Percentiles rank a stretch among this genome's conserved stretches.
Conservation (phyloP, 2,329 filamentous ascomycete species). For the Botrytis porri region DNA sequence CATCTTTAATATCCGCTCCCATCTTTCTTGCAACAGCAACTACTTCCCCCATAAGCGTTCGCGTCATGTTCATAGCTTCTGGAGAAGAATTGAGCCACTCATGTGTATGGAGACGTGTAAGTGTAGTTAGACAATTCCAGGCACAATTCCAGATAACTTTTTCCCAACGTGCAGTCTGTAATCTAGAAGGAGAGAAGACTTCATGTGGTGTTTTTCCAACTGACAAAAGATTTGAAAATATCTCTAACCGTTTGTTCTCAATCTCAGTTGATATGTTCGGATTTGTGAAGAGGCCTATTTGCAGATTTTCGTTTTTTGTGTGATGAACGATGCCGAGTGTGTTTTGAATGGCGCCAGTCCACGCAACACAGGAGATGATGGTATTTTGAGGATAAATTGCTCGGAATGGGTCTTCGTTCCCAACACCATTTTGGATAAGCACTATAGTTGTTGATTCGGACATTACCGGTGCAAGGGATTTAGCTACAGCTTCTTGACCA, state of each 20-base stretch:
- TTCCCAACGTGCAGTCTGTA: constrained; percentile 56
- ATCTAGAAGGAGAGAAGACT: constrained; percentile 44
- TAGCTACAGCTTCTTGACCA: constrained; percentile 41
- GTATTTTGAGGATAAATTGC: constrained; percentile 48
- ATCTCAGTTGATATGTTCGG: constrained; percentile 26
- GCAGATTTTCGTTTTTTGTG: constrained; percentile 51
- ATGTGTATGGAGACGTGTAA: constrained; percentile 52
- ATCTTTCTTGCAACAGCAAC: constrained; percentile 54
- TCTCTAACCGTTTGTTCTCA: constrained; percentile 42
- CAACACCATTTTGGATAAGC: constrained; percentile 59
- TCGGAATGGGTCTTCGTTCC: constrained; percentile 54
- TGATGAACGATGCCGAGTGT: constrained; percentile 49
- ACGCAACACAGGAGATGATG: constrained; percentile 54
- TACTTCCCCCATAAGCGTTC: constrained; percentile 50
- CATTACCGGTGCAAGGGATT: constrained; percentile 39
- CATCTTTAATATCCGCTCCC: constrained; percentile 46
- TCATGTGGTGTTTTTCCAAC: constrained; percentile 46
- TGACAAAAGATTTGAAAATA: constrained; percentile 43
- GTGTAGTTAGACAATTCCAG: constrained; percentile 58
- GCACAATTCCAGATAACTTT: constrained; percentile 60
- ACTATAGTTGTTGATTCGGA: constrained; percentile 50
- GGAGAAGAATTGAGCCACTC: constrained; percentile 48
- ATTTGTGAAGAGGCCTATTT: constrained; percentile 52
- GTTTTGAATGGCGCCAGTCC: constrained; percentile 51
- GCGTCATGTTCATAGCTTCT: constrained; percentile 49